Evolutionary conservation across 805 yeast genomes (phyloP), one percentile per base, ranked within the genome.

Genomic region (Scheffersomyces lignosus): DNA sequence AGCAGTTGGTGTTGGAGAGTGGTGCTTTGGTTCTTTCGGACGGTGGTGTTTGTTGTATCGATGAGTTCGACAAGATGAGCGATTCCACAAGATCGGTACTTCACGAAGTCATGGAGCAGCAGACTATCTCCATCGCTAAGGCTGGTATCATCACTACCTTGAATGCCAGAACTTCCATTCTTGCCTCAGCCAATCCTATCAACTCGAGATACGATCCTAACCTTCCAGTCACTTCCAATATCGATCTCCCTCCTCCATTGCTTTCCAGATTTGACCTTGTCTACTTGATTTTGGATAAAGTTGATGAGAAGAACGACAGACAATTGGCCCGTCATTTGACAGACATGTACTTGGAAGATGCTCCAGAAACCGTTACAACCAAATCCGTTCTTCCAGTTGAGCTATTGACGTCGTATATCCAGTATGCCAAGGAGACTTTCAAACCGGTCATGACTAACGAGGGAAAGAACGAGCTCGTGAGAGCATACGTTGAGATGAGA

Each of bases 91-190:
- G 98, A 54, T 88, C 96, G 6, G 98, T 93, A 8, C 70, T 93
- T 36, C 99, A 93, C 60, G 99, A 93, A 72, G 99, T 93, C 8
- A 93, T 93, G 99, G 99, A 93, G 68, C 99, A 93, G 60, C 99
- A 93, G 62, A 93, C 99, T 1, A 93, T 93, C 29, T 89, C 97
- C 7, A 88, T 93, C 54, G 99, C 99, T 22, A 93, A 93, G 56
- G 99, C 99, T 1, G 99, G 99, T 42, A 93, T 93, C 55, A 93
- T 93, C 53, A 93, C 99, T 4, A 93, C 98, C 0, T 71, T 93
- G 43, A 93, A 93, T 60, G 99, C 99, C 1, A 77, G 99, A 64
- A 91, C 97, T 0, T 91, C 98, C 1, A 84, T 93, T 45, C 70
- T 93, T 39, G 99, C 99, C 0, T 86, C 96, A 27, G 99, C 99